Evolutionary conservation across 2,329 filamentous ascomycete species (phyloP), one percentile per base, ranked within the genome.

Genomic region (Aspergillus jensenii): DNA sequence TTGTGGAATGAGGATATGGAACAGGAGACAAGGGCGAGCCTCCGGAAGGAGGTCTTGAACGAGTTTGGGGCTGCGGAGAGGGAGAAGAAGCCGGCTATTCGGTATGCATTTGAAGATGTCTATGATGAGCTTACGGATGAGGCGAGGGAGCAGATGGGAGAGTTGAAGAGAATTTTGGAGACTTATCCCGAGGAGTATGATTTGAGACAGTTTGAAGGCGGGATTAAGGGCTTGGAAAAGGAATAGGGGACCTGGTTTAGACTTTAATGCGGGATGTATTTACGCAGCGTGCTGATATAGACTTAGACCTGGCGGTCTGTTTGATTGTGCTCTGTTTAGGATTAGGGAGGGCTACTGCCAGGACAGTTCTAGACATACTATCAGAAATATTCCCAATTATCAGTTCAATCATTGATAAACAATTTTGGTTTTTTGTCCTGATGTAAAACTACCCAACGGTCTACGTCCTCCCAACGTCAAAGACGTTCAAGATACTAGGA

Each of bases 151-250:
- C 95, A 99, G 80, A 92, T 91, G 79, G 76, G 77, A 62, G 84
- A 93, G 76, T 79, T 98, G 68, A 90, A 81, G 70, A 82, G 85
- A n/a, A 83, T 96, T 52, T 71, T 99, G 51, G 86, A 93, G 65
- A 87, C 83, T 66, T 99, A 98, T 77, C 93, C 93, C 0, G 87
- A 90, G 37, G 95, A 99, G 79, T 99, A 99, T 75, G 92, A 98
- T 74, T 71, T 95, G 48, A 82, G 81, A 15, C 85, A 87, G 64
- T 91, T 85, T 74, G 90, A 96, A 63, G 90, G 85, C 3, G 92
- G 91, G 0, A 81, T 87, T 58, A 82, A 85, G 44, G 87, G 86
- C 15, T 69, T 93, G 71, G 81, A 58, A 11, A 39, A 25, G 25
- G 15, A 25, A 17, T 39, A 50, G 21, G 3, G 33, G 33, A 4